phyloP scores from a whole-genome alignment of 495 filamentous ascomycete species.

The Daldinia loculata region DNA sequence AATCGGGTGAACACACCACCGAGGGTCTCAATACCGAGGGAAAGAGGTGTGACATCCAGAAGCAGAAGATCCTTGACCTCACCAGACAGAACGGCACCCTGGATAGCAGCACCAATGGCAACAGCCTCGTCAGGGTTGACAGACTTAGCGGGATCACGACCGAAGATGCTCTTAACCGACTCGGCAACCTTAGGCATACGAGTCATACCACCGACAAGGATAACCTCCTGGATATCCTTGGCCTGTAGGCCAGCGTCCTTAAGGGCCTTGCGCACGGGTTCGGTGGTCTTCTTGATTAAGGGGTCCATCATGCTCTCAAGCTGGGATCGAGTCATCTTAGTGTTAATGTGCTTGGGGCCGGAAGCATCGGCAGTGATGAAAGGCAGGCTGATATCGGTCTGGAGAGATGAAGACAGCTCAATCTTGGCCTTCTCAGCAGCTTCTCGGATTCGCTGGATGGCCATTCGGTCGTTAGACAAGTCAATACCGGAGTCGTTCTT shows the following conservation, averaged over 20 bases:
- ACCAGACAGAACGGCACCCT: conserved; percentile 96
- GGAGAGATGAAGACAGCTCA: conserved; percentile 93
- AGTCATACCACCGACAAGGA: conserved; percentile 99
- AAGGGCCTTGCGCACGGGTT: conserved; percentile 95
- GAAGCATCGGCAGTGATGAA: conserved; percentile 97
- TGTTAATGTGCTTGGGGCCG: conserved; percentile 97
- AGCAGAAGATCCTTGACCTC: conserved; percentile 96
- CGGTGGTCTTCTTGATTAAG: conserved; percentile 83
- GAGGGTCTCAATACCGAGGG: conserved; percentile 99
- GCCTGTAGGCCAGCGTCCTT: conserved; percentile 96
- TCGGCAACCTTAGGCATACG: conserved; percentile 99
- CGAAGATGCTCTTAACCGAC: conserved; percentile 97
- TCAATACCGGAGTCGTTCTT: conserved; percentile 96
- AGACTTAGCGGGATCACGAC: conserved; percentile 96
- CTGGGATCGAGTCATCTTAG: conserved; percentile 90
- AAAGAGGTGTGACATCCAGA: conserved; percentile 96
- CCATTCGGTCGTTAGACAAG: conserved; percentile 93
- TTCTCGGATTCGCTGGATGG: conserved; percentile 98
- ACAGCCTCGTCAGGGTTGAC: conserved; percentile 99
- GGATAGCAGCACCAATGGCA: conserved; percentile 96
- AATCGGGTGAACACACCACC: conserved; percentile 99
- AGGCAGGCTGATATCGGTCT: conserved; percentile 98
- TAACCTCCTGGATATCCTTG: conserved; percentile 98
- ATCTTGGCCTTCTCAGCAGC: conserved; percentile 99
- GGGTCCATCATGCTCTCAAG: conserved; percentile 94